These are phyloP conservation scores for Tulasnella sp. DNA, from an alignment of 768 basidiomycete genomes.

Conservation along the genomic window DNA sequence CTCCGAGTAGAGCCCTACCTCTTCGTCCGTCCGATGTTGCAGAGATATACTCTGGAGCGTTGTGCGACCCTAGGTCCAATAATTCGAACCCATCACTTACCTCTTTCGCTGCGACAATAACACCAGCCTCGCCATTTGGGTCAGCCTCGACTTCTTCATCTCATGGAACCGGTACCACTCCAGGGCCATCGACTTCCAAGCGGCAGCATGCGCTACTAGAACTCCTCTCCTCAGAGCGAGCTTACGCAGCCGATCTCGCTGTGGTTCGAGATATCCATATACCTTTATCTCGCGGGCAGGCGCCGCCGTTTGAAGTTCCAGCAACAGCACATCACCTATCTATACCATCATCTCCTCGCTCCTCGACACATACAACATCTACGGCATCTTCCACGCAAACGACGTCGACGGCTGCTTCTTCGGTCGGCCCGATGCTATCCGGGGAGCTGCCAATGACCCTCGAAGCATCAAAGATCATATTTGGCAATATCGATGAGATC, in stretches of 20 bases:
- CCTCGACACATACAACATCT: conserved; percentile 15
- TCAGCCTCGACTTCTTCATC: background rate
- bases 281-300: conserved; percentile 57
- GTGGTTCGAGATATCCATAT: conserved; percentile 69
- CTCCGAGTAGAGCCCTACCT: background rate
- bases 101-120: conserved; percentile 13
- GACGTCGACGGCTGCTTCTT: conserved; percentile 21
- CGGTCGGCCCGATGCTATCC: conserved; percentile 35
- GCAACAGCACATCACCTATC: conserved; percentile 2
- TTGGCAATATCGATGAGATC: conserved; percentile 65
- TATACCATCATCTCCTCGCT: conserved; percentile 9
- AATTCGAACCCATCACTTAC: conserved; percentile 14
- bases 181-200: conserved; percentile 35
- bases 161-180: background rate
- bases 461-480: conserved; percentile 61
- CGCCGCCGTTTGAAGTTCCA: conserved; percentile 22
- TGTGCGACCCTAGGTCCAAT: background rate
- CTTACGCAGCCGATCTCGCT: conserved; percentile 74
- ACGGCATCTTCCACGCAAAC: conserved; percentile 9
- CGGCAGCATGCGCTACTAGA: conserved; percentile 69
- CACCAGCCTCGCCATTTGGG: background rate
- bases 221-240: conserved; percentile 64
- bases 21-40: background rate
- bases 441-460: conserved; percentile 52
- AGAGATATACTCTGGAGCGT: background rate